Evolutionary conservation across 169 alveolate species (phyloP).

Genomic region (Besnoitia besnoiti): DNA sequence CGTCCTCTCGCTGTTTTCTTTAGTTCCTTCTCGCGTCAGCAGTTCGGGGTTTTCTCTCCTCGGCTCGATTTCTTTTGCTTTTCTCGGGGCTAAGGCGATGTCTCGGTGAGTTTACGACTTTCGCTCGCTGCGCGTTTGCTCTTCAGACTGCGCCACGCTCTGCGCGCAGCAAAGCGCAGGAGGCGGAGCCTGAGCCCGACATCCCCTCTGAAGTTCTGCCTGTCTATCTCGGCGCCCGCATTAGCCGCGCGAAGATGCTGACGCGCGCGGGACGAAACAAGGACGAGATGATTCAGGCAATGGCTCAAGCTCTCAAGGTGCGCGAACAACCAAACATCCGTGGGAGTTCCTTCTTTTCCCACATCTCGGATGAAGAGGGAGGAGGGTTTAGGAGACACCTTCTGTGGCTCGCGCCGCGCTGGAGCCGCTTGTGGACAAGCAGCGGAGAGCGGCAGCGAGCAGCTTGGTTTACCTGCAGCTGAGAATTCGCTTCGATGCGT

Average conservation of each 20-base stretch:
- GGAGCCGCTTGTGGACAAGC: too few species aligned
- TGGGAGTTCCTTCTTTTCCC: too few species aligned
- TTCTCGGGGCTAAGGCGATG: too few species aligned
- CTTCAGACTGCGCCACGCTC: not conserved
- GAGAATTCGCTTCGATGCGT: too few species aligned
- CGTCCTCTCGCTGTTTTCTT: not conserved
- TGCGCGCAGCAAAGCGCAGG: not conserved
- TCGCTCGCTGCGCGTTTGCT: not conserved
- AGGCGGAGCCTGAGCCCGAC: not conserved
- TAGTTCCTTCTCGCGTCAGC: not conserved
- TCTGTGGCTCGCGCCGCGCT: too few species aligned
- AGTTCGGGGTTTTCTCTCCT: not conserved
- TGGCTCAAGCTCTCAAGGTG: slow-evolving; percentile 9
- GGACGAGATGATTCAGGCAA: slow-evolving; percentile 31
- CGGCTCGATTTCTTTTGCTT: too few species aligned
- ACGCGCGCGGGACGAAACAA: not conserved
- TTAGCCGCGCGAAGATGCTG: slow-evolving; percentile 27
- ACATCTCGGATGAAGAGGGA: too few species aligned
- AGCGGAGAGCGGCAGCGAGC: too few species aligned
- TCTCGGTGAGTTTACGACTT: too few species aligned
- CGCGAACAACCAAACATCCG: not conserved
- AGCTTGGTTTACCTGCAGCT: too few species aligned
- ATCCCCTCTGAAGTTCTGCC: not conserved
- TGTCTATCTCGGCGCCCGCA: not conserved
- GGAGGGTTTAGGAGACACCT: too few species aligned